Base-by-base conservation (phyloP, 371 early-diverging fungal genomes). In the Mucor sp. region DNA sequence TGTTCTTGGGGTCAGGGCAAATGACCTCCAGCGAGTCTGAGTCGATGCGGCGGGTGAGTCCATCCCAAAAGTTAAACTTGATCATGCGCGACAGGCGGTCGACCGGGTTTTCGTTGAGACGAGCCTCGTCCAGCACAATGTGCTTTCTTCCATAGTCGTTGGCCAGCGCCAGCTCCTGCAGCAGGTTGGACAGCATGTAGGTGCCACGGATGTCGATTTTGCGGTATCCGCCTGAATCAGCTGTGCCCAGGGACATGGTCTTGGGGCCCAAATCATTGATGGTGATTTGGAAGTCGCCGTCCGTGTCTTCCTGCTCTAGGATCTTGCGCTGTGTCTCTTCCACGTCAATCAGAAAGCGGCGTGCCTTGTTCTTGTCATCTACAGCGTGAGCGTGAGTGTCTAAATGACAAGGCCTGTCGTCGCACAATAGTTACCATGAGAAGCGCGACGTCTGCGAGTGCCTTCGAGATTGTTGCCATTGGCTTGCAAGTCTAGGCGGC, bases 251-350 rank as follows among this genome's bases (percentile, higher is more conserved):
- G 3, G 87, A 83, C 69, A 98, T 87, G 3, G 90, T 83, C 71
- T 97, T 98, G 27, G 99, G 97, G 0, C 99, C 99, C 7, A 82
- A 68, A 77, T 98, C 99, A 55, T 93, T 89, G 58, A 98, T 84
- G 0, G 98, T 98, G 69, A 98, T 96, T 74, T 97, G 97, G 69
- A 85, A 92, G 71, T 98, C 95, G 19, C 94, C 95, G 76, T 97
- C 94, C 0, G 97, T 95, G 76, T 98, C 99, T 77, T 98, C 98
- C 72, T 98, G 98, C 61, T 84, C 90, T 35, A 98, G 78, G 14
- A 98, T 86, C 32, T 79, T 74, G 60, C 90, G 87, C 58, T 92
- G 87, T 2, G 95, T 94, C 65, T 90, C 90, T 58, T 90, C 91
- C 0, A 97, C 95, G 66, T 97, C 93, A 48, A 97, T 86, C 15